A percentile compares a stretch with the other conserved stretches of the same genome.
Conservation (phyloP, 2,329 filamentous ascomycete species). For the Amylocarpus encephaloides region DNA sequence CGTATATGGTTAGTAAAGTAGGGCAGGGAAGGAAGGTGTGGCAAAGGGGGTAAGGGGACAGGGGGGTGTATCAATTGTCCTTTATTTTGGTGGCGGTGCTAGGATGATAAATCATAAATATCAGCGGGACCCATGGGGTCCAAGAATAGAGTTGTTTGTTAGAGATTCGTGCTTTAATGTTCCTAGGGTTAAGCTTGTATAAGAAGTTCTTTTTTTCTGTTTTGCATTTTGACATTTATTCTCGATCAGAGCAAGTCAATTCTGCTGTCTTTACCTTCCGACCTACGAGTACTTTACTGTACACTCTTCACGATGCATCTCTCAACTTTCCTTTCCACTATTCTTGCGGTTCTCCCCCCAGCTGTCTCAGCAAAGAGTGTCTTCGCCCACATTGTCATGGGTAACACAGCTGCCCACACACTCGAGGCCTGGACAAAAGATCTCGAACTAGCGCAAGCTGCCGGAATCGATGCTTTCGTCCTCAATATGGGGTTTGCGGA, state of each 20-base stretch:
- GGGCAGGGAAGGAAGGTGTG: too few relatives aligned
- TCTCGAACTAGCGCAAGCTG: constrained; percentile 30
- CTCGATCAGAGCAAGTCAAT: background rate
- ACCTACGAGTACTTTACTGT: background rate
- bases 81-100: too few relatives aligned
- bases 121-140: too few relatives aligned
- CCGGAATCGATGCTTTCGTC: constrained; percentile 35
- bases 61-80: too few relatives aligned
- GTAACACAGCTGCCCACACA: constrained; percentile 30
- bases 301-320: constrained; percentile 12
- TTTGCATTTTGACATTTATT: too few relatives aligned
- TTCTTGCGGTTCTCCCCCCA: constrained; percentile 5
- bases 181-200: too few relatives aligned
- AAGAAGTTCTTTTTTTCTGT: too few relatives aligned
- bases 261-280: constrained; percentile 1
- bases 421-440: constrained; percentile 29
- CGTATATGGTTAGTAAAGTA: too few relatives aligned
- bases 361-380: constrained; percentile 23
- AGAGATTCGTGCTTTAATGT: too few relatives aligned
- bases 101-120: too few relatives aligned
- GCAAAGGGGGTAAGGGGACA: too few relatives aligned
- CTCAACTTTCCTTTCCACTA: constrained; percentile 3
- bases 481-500: constrained; percentile 32
- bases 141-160: too few relatives aligned
- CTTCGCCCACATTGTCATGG: constrained; percentile 31